Base-by-base conservation (phyloP, 768 basidiomycete genomes). In the Favolaschia claudopus region DNA sequence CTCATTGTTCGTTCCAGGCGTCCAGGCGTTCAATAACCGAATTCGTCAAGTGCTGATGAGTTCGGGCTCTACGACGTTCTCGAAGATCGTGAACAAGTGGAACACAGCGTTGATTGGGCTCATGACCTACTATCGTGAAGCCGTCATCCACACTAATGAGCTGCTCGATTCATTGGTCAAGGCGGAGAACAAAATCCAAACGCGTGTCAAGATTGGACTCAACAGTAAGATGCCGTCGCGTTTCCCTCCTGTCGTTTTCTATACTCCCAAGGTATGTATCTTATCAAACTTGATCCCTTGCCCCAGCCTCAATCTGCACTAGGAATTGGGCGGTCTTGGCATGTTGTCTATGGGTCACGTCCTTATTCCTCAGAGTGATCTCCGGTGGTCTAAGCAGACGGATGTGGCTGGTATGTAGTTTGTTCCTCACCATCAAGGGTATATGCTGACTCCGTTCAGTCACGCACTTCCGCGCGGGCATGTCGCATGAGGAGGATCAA, bases 281-380 rank as follows among this genome's bases (percentile, higher is more conserved):
- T 36, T 6, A 25, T 45, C 15, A 10, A 32, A 40, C 27, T 25
- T 32, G 34, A 51, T 28, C 17, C 28, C 40, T 61, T 33, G 36
- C 58, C 14, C 44, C 31, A 36, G 4, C 46, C 34, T 51, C 10
- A 56, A 33, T 34, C 20, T 53, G 56, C 19, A 31, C 22, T 62
- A 88, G 88, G 97, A 99, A 82, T 79, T 99, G 29, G 97, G 96
- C 72, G 97, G 96, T 73, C 86, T 99, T 39, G 97, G 97, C 50
- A 98, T 98, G 97, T 80, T 99, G 69, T 98, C 95, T 3, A 99
- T 99, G 97, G 96, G 96, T 13, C 97, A 98, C 74, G 96, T 99
- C 46, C 82, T 99, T 47, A 99, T 99, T 58, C 97, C 97, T 37
- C 96, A 99, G 72, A 96, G 94, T 68, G 97, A 99, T 70, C 84